Conservation (phyloP, 352 stramenopile genomes). For the Phytophthora uliginosa region DNA sequence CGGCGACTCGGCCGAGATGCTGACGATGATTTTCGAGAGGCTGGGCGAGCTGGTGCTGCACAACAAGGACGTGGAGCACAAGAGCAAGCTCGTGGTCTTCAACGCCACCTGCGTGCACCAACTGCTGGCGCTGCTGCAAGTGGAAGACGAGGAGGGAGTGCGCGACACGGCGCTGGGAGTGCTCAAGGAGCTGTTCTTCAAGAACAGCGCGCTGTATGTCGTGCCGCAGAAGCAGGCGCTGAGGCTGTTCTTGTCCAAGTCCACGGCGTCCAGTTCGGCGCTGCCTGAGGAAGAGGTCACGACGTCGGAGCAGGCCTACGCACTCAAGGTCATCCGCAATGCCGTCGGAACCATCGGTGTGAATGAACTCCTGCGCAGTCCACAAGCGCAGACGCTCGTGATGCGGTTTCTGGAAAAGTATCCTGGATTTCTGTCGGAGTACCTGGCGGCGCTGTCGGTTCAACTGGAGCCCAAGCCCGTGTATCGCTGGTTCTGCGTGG, state of each 20-base stretch:
- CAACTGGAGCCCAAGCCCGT: slow-evolving; percentile 80
- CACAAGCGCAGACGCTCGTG: slow-evolving; percentile 65
- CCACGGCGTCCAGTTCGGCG: slow-evolving; percentile 8
- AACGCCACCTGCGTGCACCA: slow-evolving; percentile 75
- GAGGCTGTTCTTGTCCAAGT: slow-evolving; percentile 60
- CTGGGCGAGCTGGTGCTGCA: slow-evolving; percentile 64
- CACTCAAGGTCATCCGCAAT: slow-evolving; percentile 74
- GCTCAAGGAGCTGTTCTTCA: slow-evolving; percentile 73
- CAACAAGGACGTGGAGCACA: slow-evolving; percentile 61
- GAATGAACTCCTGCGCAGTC: slow-evolving; percentile 68
- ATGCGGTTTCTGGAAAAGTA: slow-evolving; percentile 69
- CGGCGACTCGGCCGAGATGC: slow-evolving; percentile 66
- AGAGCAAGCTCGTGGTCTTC: slow-evolving; percentile 71
- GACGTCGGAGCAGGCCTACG: slow-evolving; percentile 56
- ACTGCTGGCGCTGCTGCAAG: slow-evolving; percentile 74
- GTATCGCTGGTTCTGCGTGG: slow-evolving; percentile 85
- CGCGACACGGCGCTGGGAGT: slow-evolving; percentile 49
- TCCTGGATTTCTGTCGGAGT: slow-evolving; percentile 68
- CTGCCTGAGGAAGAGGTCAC: slow-evolving; percentile 31
- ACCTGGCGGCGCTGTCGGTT: slow-evolving; percentile 61
- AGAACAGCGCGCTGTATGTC: slow-evolving; percentile 60
- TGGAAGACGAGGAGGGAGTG: slow-evolving; percentile 53
- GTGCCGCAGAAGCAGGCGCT: slow-evolving; percentile 54
- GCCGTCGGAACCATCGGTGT: slow-evolving; percentile 71
- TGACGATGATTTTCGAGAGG: slow-evolving; percentile 53